Base-by-base conservation (phyloP, 805 yeast genomes). In the Vanderwaltozyma tropicalis region DNA sequence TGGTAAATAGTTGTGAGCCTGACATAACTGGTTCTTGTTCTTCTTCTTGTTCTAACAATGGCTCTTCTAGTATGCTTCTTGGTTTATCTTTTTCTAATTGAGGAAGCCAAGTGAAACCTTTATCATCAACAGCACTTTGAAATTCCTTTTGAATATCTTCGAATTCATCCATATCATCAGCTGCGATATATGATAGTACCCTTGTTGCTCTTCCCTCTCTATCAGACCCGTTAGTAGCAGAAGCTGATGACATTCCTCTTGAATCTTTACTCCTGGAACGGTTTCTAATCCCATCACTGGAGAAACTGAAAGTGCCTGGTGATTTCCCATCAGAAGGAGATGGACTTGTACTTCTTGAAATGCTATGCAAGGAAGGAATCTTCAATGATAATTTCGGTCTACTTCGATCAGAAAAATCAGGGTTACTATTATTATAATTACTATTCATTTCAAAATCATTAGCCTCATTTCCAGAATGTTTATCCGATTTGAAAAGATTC, bases 121-220 rank as follows among this genome's bases (percentile, higher is more conserved):
- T 50, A 6, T 46, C 53, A 31, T 45, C 50, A 25, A 49, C 38
- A 8, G 51, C 56, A 35, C 45, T 43, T 29, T 46, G 37, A 31
- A 58, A 55, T 15, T 48, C 61, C 25, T 55, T 53, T 34, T 58
- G 61, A 17, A 58, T 39, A 41, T 52, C 55, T 32, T 52, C 46
- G 40, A 53, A 58, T 25, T 58, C 63, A 34, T 54, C 55, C 47
- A 55, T 44, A 39, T 58, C 61, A 24, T 55, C 61, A 2, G 54
- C 56, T 12, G 43, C 57, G 22, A 58, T 47, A 22, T 45, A 47
- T 1, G 62, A 55, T 15, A 55, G 33, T 6, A 55, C 55, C 30
- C 45, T 50, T 19, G 58, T 56, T 11, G 59, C 47, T 27, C 50
- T 44, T 2, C 52, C 50, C 5, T 49, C 46, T 16, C 39, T 41